Percentiles rank a stretch among this genome's conserved stretches.
Evolutionary conservation across 306 rosid genomes (phyloP).

Genomic region (Abrus precatorius): DNA sequence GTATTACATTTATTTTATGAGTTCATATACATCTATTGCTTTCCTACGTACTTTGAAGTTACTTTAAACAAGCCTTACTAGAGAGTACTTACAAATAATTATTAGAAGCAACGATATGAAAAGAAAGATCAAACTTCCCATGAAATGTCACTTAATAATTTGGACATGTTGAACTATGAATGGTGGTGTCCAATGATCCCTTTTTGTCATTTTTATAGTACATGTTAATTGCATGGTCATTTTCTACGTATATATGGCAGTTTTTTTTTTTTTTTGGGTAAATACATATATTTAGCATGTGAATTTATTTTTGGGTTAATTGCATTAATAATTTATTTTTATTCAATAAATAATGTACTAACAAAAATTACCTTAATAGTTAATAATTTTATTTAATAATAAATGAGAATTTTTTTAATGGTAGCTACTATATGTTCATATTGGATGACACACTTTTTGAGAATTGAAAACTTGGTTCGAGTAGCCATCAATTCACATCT

Average conservation of each 20-base stretch:
- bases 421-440: constrained; percentile 56
- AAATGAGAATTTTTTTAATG: constrained; percentile 34
- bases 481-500: constrained; percentile 74
- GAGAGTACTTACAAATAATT: not conserved
- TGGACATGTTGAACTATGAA: not conserved
- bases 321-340: too few relatives aligned
- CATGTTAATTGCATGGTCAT: constrained; percentile 4
- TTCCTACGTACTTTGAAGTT: not conserved
- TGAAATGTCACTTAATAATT: not conserved
- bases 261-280: not conserved
- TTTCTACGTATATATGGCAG: not conserved
- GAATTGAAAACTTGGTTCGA: constrained; percentile 44
- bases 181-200: not conserved
- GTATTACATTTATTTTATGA: not conserved
- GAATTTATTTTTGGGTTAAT: too few relatives aligned
- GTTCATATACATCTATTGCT: not conserved
- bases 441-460: constrained; percentile 47
- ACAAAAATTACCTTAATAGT: too few relatives aligned
- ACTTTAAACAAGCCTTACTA: not conserved
- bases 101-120: not conserved
- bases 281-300: not conserved
- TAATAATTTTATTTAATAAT: too few relatives aligned
- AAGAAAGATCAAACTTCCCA: not conserved
- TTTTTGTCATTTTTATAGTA: not conserved
- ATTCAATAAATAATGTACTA: too few relatives aligned